These are phyloP conservation scores for Chloropicon primus DNA, from an alignment of 139 green algal species.

Conservation along the genomic window DNA sequence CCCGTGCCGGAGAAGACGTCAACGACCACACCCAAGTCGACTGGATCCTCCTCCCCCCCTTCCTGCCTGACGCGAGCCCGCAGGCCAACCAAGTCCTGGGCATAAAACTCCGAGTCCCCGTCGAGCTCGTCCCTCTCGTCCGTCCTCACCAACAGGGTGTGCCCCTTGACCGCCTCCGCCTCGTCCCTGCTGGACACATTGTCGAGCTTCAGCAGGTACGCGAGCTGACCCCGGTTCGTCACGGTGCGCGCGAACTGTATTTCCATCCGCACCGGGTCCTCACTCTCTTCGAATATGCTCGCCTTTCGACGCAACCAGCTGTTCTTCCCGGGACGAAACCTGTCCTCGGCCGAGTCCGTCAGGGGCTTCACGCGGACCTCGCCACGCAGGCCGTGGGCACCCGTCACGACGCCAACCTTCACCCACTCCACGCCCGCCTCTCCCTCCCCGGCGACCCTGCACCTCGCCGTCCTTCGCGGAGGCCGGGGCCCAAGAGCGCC, in stretches of 20 bases:
- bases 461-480: no score
- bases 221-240: conserved; percentile 6
- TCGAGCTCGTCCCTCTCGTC: neutral
- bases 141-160: neutral
- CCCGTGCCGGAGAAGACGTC: conserved; percentile 12
- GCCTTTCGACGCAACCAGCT: neutral
- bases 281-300: neutral
- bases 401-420: conserved; percentile 3
- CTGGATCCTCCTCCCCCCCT: neutral
- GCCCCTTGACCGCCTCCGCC: conserved; percentile 11
- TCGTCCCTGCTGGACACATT: neutral
- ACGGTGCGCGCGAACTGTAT: conserved; percentile 5
- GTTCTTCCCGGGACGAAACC: neutral
- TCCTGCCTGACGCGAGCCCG: conserved; percentile 3
- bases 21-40: conserved; percentile 7
- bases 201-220: conserved; percentile 10
- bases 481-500: no score
- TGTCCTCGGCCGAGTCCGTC: conserved; percentile 9
- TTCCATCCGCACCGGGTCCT: neutral
- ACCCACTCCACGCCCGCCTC: neutral
- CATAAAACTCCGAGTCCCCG: conserved; percentile 16
- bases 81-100: conserved; percentile 9
- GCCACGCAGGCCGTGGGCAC: conserved; percentile 10
- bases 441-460: no score
- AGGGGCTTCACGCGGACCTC: conserved; percentile 15